These are phyloP conservation scores for Pseudocercospora fijiensis DNA, from an alignment of 2,329 filamentous ascomycete genomes.

Conservation along the genomic window DNA sequence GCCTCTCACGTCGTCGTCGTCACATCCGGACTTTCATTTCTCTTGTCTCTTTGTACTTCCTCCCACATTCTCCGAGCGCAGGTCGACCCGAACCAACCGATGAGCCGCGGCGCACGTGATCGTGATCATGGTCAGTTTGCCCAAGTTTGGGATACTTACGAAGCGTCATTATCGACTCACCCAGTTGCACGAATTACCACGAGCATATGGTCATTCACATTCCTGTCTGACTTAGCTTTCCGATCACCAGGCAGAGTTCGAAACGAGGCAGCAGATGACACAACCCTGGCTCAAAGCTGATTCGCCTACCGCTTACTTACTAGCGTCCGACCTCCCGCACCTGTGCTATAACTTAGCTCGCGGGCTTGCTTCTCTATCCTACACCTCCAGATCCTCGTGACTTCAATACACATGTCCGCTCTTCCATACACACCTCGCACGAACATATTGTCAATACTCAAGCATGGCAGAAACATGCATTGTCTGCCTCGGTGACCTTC, in stretches of 20 bases:
- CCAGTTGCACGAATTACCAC: background rate
- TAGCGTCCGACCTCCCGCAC: background rate
- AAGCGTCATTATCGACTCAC: background rate
- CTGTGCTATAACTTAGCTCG: background rate
- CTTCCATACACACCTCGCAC: constrained; percentile 14
- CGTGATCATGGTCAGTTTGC: constrained; percentile 3
- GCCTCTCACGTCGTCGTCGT: background rate
- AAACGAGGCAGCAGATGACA: background rate
- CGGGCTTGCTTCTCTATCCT: constrained; percentile 17
- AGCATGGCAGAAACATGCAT: constrained; percentile 67
- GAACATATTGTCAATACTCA: constrained; percentile 14
- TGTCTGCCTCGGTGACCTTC: constrained; percentile 70
- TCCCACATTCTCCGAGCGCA: background rate
- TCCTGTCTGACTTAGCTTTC: background rate
- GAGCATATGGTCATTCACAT: background rate
- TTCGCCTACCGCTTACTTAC: constrained; percentile 2
- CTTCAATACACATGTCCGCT: constrained; percentile 21
- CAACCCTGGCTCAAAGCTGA: background rate
- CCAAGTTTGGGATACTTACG: background rate
- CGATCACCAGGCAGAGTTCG: background rate
- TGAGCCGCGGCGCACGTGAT: background rate
- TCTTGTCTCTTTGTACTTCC: constrained; percentile 16
- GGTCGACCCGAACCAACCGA: background rate
- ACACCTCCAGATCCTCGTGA: background rate
- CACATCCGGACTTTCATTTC: background rate